These are phyloP conservation scores for Hibiscus tridactylites DNA, from an alignment of 345 rosid genomes.

Conservation along the genomic window DNA sequence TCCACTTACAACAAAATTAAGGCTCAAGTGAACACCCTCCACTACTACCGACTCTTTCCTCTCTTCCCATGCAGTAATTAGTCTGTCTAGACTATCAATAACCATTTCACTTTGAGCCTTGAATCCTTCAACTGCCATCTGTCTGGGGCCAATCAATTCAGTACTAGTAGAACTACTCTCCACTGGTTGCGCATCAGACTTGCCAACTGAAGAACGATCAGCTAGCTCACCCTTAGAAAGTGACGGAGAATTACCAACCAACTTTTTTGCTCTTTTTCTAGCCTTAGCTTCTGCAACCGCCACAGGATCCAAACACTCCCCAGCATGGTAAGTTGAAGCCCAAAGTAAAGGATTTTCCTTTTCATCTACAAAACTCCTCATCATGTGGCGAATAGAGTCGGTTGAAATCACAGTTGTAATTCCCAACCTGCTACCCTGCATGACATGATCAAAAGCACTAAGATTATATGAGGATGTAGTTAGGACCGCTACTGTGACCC, in stretches of 20 bases:
- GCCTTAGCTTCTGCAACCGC: slow-evolving; percentile 94
- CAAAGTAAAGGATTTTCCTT: slow-evolving; percentile 83
- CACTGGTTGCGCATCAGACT: slow-evolving; percentile 26
- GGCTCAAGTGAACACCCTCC: slow-evolving; percentile 97
- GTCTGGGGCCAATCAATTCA: slow-evolving; percentile 60
- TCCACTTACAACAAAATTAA: slow-evolving; percentile 84
- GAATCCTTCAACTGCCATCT: slow-evolving; percentile 92
- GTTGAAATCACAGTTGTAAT: slow-evolving; percentile 92
- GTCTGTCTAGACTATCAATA: slow-evolving; percentile 92
- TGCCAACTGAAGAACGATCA: slow-evolving; percentile 33
- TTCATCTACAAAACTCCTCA: slow-evolving; percentile 94
- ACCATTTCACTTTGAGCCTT: slow-evolving; percentile 99
- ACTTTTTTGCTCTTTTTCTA: slow-evolving; percentile 55
- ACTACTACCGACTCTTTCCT: slow-evolving; percentile 92
- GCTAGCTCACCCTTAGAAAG: slow-evolving; percentile 33
- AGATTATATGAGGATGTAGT: not conserved
- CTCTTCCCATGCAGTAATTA: slow-evolving; percentile 94
- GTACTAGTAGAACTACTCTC: slow-evolving; percentile 32
- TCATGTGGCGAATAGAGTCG: slow-evolving; percentile 97
- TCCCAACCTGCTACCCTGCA: slow-evolving; percentile 68
- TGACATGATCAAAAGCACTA: not conserved
- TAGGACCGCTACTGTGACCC: not conserved
- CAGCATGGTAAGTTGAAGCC: slow-evolving; percentile 99
- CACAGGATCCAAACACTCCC: slow-evolving; percentile 77
- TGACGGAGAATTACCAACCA: slow-evolving; percentile 39